Conservation (phyloP, 2,329 filamentous ascomycete species). For the Trichoderma oligosporum region DNA sequence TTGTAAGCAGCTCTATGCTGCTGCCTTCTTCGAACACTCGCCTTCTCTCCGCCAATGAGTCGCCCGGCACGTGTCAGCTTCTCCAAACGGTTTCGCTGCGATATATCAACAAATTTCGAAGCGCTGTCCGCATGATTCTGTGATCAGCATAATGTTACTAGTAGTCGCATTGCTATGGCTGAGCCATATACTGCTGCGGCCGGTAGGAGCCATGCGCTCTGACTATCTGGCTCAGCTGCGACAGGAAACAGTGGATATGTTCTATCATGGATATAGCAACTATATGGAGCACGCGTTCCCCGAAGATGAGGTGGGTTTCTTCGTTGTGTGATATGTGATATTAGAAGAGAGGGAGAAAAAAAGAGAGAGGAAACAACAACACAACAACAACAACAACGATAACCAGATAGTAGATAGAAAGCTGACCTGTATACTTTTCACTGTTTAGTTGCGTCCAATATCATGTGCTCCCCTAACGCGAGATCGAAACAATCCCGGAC, state of each 20-base stretch:
- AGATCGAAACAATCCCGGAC: slow-evolving; percentile 72
- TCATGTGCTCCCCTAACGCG: slow-evolving; percentile 80
- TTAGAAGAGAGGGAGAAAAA: not conserved
- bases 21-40: not conserved
- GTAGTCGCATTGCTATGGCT: slow-evolving; percentile 25
- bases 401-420: not conserved
- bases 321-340: not conserved
- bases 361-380: not conserved
- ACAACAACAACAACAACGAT: too few species aligned
- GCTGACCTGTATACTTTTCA: not conserved
- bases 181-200: slow-evolving; percentile 40
- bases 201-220: slow-evolving; percentile 50
- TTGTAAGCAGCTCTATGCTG: slow-evolving; percentile 9
- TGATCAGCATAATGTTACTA: slow-evolving; percentile 30
- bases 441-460: slow-evolving; percentile 68
- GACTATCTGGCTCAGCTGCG: slow-evolving; percentile 53
- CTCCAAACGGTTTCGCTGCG: slow-evolving; percentile 3
- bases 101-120: slow-evolving; percentile 5
- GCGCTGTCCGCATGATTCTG: slow-evolving; percentile 22
- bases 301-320: slow-evolving; percentile 69
- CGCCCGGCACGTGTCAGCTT: slow-evolving; percentile 24
- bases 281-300: slow-evolving; percentile 94
- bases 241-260: slow-evolving; percentile 68
- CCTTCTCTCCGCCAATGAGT: slow-evolving; percentile 25
- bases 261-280: slow-evolving; percentile 94